These are phyloP conservation scores for Phyllachora maydis DNA, from an alignment of 2,329 filamentous ascomycete genomes.

Conservation along the genomic window DNA sequence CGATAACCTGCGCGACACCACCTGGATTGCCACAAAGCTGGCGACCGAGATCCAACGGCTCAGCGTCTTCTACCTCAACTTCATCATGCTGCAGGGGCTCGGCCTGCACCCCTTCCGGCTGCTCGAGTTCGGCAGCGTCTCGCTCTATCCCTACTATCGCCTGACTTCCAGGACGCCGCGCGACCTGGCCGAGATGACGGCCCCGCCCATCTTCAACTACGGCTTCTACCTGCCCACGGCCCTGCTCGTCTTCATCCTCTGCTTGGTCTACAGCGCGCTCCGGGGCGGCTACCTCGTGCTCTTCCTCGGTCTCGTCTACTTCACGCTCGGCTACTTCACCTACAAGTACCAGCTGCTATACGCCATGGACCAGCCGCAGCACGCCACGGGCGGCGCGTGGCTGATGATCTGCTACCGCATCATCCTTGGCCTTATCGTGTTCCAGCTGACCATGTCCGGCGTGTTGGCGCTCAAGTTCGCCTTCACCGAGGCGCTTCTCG, in stretches of 20 bases:
- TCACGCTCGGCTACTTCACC: constrained; percentile 63
- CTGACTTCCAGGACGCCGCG: constrained; percentile 71
- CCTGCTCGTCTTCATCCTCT: constrained; percentile 84
- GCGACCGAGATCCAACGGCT: constrained; percentile 56
- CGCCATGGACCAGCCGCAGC: constrained; percentile 92
- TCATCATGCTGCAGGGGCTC: constrained; percentile 85
- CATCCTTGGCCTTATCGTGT: constrained; percentile 67
- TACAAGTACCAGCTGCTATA: constrained; percentile 97
- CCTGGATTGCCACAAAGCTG: constrained; percentile 53
- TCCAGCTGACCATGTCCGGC: constrained; percentile 80
- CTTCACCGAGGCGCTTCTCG: constrained; percentile 49
- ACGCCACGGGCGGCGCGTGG: constrained; percentile 87
- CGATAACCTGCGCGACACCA: constrained; percentile 59
- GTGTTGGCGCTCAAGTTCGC: constrained; percentile 58
- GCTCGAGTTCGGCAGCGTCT: constrained; percentile 71
- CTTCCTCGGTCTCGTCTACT: constrained; percentile 66
- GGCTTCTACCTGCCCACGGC: constrained; percentile 91
- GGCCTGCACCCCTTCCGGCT: constrained; percentile 85
- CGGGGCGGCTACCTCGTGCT: constrained; percentile 63
- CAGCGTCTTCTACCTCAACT: constrained; percentile 75
- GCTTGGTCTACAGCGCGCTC: constrained; percentile 82
- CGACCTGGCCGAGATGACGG: constrained; percentile 64
- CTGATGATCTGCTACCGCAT: constrained; percentile 90
- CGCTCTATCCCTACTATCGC: constrained; percentile 61
- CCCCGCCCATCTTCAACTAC: constrained; percentile 80